Base-by-base conservation (phyloP, 495 filamentous ascomycete species). In the Immersiella caudata region DNA sequence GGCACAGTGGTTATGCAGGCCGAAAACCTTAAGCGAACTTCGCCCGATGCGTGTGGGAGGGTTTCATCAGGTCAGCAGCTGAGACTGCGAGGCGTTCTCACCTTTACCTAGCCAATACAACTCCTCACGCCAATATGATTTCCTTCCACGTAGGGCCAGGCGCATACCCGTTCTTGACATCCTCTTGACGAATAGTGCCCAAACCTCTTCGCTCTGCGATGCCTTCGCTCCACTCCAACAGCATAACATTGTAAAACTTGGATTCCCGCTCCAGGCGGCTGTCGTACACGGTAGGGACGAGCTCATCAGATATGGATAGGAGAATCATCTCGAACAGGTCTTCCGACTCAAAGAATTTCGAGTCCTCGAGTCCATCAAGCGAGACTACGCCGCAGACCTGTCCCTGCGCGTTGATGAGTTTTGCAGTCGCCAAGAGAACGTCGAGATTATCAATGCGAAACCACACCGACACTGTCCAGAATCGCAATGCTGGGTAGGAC, bases 71-170 rank as follows among this genome's bases (percentile, higher is more conserved):
- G n/a, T n/a, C n/a, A n/a, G n/a, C n/a, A n/a, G n/a, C n/a, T n/a
- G n/a, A n/a, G n/a, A n/a, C n/a, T n/a, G n/a, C n/a, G n/a, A n/a
- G n/a, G n/a, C n/a, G n/a, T n/a, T n/a, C n/a, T n/a, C n/a, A n/a
- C n/a, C n/a, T n/a, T n/a, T n/a, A n/a, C n/a, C n/a, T n/a, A n/a
- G n/a, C n/a, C n/a, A n/a, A n/a, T n/a, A n/a, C n/a, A n/a, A n/a
- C n/a, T n/a, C n/a, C n/a, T 24, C 49, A 68, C 6, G 33, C 66
- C 24, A 68, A 52, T 21, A 68, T 9, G 24, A 68, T 64, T 35
- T 69, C 62, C 36, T 70, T 67, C 70, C 69, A 72, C n/a, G 27
- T 16, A 9, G 67, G 70, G 0, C 70, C 67, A 18, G 63, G 67
- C 5, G 52, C 22, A 9, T 29, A 69, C 33, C 67, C 60, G 5